phyloP scores from a whole-genome alignment of 164 flowering plant genomes.

The Nymphaea thermarum region DNA sequence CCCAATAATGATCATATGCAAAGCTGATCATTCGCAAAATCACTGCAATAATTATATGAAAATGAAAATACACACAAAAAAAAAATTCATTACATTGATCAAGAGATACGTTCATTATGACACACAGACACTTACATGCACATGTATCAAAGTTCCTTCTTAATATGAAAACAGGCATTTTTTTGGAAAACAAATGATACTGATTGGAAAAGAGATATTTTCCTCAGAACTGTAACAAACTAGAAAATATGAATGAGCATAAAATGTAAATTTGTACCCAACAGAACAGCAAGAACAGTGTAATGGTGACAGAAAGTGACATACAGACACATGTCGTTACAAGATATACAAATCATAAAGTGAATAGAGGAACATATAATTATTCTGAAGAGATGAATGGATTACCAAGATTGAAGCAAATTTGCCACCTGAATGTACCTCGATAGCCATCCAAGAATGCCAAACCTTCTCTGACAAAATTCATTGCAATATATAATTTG shows the following conservation, averaged over 20 bases:
- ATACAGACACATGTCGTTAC: not conserved
- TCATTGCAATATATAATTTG: constrained; percentile 1
- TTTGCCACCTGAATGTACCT: constrained; percentile 95
- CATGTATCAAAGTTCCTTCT: too few relatives aligned
- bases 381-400: not conserved
- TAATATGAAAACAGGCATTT: too few relatives aligned
- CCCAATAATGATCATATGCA: constrained; percentile 91
- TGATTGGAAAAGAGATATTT: too few relatives aligned
- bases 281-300: too few relatives aligned
- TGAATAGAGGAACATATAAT: not conserved
- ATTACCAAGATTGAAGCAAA: constrained; percentile 96
- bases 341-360: not conserved
- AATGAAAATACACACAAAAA: not conserved
- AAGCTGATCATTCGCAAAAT: constrained; percentile 93
- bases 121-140: not conserved
- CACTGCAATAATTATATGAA: constrained; percentile 33
- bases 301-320: too few relatives aligned
- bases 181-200: too few relatives aligned
- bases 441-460: constrained; percentile 72
- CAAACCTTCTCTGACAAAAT: constrained; percentile 42
- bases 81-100: not conserved
- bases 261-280: too few relatives aligned
- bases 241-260: too few relatives aligned
- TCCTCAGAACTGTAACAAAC: too few relatives aligned
- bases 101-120: not conserved